Evolutionary conservation across 495 filamentous ascomycete genomes (phyloP), one percentile per base, ranked within the genome.

Genomic region (Aspergillus affinis): DNA sequence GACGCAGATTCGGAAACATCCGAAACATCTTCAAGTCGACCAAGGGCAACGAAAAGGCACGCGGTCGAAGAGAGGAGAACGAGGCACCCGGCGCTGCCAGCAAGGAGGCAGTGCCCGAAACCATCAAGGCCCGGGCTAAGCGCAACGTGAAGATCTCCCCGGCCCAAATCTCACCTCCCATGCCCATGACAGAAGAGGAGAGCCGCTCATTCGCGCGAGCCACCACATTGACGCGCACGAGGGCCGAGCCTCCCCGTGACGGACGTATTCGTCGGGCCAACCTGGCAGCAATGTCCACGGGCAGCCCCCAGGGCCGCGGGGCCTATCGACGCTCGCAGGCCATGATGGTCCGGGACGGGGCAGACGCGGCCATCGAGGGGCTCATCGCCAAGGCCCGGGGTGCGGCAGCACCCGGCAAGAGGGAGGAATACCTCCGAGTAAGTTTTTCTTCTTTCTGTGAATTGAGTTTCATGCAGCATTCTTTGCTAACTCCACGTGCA

Each of bases 351-450:
- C 18, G 30, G 26, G 48, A 46, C 13, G 36, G 15, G 17, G 6
- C 54, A 13, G 36, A 26, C 19, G 32, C 54, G 9, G 27, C 21
- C 6, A 48, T 63, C 7, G 60, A 67, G 6, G 45, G 13, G 0
- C 46, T 67, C 3, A 62, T 61, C 23, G 58, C 46, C n/a, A 60
- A 50, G 21, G 60, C 53, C 47, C 44, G 57, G 12, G 53, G 58
- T 19, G 62, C 51, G 19, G 19, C 26, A 0, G 63, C 50, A 3
- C 19, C 65, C 2, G 48, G 17, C 15, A 30, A 62, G 47, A 56
- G 67, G 27, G 64, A 67, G 10, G 47, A 47, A 20, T 61, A 60
- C 27, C 55, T 67, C 41, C 60, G 59, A 12, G 67, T 70, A 64
- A 61, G 65, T 32, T 4, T 3, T 46, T 41, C 18, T 15, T 21